A percentile compares a stretch with the other conserved stretches of the same genome.
phyloP scores from a whole-genome alignment of 106 monocot species.

The Apostasia shenzhenica region DNA sequence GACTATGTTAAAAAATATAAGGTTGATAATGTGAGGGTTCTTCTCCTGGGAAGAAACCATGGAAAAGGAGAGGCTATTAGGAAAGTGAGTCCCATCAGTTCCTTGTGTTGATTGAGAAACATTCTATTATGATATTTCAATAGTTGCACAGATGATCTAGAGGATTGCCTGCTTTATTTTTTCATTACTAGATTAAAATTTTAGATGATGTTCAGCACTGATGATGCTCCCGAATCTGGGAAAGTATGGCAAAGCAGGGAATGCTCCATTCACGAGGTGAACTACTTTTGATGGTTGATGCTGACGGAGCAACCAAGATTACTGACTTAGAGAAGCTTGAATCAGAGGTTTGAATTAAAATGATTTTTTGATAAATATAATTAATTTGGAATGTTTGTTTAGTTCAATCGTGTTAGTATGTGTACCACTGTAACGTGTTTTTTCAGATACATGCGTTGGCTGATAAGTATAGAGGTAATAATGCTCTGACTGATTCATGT shows the following conservation, averaged over 20 bases:
- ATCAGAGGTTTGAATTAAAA: constrained; percentile 43
- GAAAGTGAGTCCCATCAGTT: constrained; percentile 48
- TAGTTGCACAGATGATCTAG: too few relatives aligned
- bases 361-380: not conserved
- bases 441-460: constrained; percentile 45
- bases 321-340: constrained; percentile 96
- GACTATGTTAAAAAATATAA: constrained; percentile 84
- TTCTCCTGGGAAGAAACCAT: constrained; percentile 89
- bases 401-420: not conserved
- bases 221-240: constrained; percentile 27
- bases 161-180: not conserved
- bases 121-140: not conserved
- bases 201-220: constrained; percentile 5
- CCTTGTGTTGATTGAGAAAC: not conserved
- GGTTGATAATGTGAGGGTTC: constrained; percentile 79
- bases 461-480: constrained; percentile 25
- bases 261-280: constrained; percentile 98
- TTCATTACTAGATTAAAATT: not conserved
- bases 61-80: constrained; percentile 98
- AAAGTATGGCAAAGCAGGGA: constrained; percentile 63
- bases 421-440: not conserved
- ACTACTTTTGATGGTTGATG: constrained; percentile 95
- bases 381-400: not conserved
- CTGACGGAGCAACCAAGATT: constrained; percentile 96
- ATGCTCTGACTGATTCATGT: constrained; percentile 5